Evolutionary conservation across 2,329 filamentous ascomycete genomes (phyloP).

Genomic region (Raffaelea arxii): DNA sequence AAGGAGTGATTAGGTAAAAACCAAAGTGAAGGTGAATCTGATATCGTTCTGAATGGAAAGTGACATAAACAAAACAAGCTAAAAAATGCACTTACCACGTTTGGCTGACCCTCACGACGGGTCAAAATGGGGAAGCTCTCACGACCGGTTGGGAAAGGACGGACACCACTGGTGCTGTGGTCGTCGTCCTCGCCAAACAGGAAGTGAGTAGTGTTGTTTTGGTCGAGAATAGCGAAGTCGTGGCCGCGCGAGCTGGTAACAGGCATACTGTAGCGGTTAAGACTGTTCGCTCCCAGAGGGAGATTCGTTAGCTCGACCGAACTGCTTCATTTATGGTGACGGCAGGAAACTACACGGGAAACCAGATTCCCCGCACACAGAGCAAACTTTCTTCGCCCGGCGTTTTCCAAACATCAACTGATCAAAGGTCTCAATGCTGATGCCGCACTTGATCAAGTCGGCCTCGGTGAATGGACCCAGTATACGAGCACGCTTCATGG

Average conservation of each 20-base stretch:
- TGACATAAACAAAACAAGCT: background rate
- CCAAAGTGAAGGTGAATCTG: background rate
- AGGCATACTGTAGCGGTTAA: conserved; percentile 91
- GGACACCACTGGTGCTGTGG: conserved; percentile 50
- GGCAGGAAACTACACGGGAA: no score
- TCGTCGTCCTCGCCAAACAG: conserved; percentile 72
- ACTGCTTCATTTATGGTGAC: no score
- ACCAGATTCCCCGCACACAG: no score
- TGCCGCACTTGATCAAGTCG: no score
- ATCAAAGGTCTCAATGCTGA: no score
- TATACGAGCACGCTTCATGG: no score
- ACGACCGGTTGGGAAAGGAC: conserved; percentile 63
- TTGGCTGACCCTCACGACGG: conserved; percentile 44
- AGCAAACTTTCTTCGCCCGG: no score
- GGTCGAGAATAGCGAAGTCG: conserved; percentile 58
- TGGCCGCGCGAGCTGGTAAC: conserved; percentile 63
- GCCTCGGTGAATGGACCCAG: no score
- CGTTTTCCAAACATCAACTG: no score
- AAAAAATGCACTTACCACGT: conserved; percentile 30
- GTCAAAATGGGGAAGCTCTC: conserved; percentile 83
- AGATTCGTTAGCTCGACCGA: no score
- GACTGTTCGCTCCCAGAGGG: conserved; percentile 44
- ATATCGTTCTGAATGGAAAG: no score
- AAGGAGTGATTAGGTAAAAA: background rate
- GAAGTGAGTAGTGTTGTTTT: conserved; percentile 77